Evolutionary conservation across 306 rosid species (phyloP).

Genomic region (Glycine tomentella): DNA sequence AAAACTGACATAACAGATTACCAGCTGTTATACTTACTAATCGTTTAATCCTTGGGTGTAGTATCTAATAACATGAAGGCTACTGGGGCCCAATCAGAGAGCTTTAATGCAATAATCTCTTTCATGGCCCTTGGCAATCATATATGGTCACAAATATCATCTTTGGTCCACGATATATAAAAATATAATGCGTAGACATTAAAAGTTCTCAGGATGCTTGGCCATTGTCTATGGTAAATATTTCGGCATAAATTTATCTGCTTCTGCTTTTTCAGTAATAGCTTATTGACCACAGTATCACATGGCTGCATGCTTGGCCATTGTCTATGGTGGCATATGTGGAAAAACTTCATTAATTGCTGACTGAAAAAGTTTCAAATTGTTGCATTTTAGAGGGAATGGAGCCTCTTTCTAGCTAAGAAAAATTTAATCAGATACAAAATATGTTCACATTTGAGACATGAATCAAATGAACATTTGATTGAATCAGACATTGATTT

Average conservation of each 20-base stretch:
- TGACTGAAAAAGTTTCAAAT: conserved; percentile 8
- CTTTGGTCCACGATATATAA: conserved; percentile 2
- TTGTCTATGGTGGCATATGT: background rate
- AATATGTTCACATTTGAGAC: background rate
- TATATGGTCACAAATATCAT: conserved; percentile 35
- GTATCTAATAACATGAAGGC: conserved; percentile 7
- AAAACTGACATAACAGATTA: background rate
- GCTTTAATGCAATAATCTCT: conserved; percentile 25
- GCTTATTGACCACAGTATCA: conserved; percentile 42
- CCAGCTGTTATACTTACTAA: background rate
- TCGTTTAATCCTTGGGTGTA: background rate
- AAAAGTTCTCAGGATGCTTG: no score
- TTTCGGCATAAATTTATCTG: no score
- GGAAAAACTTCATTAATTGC: conserved; percentile 31
- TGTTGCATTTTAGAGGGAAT: conserved; percentile 20
- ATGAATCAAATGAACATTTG: background rate
- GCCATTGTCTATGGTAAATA: no score
- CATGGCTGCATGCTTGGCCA: conserved; percentile 44
- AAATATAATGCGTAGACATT: conserved; percentile 28
- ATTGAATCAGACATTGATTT: conserved; percentile 13
- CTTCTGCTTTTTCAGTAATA: conserved; percentile 27
- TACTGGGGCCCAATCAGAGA: conserved; percentile 5
- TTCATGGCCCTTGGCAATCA: conserved; percentile 41
- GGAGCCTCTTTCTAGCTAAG: conserved; percentile 11
- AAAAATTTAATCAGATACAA: background rate